Evolutionary conservation across 345 rosid genomes (phyloP), one percentile per base, ranked within the genome.

Genomic region (Populus deltoides): DNA sequence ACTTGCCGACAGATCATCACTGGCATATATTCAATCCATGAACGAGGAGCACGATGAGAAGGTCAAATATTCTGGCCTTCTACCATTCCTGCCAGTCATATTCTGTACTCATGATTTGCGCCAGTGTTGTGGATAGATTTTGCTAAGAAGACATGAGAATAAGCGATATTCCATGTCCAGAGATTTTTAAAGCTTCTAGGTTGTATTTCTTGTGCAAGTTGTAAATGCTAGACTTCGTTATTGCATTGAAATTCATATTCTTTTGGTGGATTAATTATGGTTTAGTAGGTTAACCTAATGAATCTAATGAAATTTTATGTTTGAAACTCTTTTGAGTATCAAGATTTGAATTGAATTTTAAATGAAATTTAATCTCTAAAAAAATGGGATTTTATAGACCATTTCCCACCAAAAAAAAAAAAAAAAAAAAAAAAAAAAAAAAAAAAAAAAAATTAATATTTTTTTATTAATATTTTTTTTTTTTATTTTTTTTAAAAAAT

Each of bases 21-120:
- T 96, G 99, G 98, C 86, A 80, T 82, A 77, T 93, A 86, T 93
- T 96, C 90, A 94, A 81, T 68, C 27, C 93, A 11, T 91, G 36
- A 84, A 85, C 25, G 6, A 66, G 38, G 75, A 80, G 70, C 36
- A 57, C 66, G 47, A 77, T n/a, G 65, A 5, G 20, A 49, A 10
- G 71, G 47, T 39, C 39, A 76, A 38, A 35, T 66, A 70, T 59
- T 41, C 45, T 31, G 74, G 72, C 39, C 49, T 24, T 18, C 18
- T 22, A 66, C 78, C 9, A 25, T 66, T 17, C 69, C 71, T 49
- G 74, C 53, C 33, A 7, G 39, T 53, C 75, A 72, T 25, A 33
- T 51, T 41, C 65, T 51, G 45, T 25, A 13, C 71, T 31, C 41
- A 41, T 29, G 75, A 83, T 53, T 47, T 51, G 65, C 57, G 75